Evolutionary conservation across 805 yeast genomes (phyloP), one percentile per base, ranked within the genome.

Genomic region (Suhomyces kilbournensis): DNA sequence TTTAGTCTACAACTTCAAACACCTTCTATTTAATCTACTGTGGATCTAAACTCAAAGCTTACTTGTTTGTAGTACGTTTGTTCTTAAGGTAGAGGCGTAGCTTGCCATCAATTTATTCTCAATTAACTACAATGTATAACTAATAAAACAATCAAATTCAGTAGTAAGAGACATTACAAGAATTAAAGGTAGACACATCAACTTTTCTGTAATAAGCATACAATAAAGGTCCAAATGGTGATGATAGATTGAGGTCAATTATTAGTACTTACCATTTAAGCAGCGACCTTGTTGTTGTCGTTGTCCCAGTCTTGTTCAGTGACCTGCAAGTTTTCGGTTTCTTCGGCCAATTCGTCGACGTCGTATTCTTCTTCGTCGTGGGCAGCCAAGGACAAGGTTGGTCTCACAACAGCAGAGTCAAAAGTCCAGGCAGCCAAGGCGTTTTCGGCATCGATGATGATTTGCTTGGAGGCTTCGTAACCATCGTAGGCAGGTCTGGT

Each of bases 401-500:
- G 97, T 82, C 90, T 92, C 66, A 93, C 96, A 57, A 85, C 92
- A 62, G 98, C 97, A 68, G 86, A 82, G 75, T 94, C 98, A 67
- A 92, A 81, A 62, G 98, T 94, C 99, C 99, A 93, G 56, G 90
- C 82, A 57, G 96, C 96, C 67, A 93, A 82, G 57, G 97, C 96
- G 63, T 85, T 86, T 80, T 93, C 99, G 62, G 96, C 94, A 73
- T 93, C 98, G 70, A 91, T 88, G 68, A 94, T 91, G 77, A 94
- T 90, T 81, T 94, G 98, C 81, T 91, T 92, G 57, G 97, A 88
- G 54, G 97, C 97, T 72, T 93, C 97, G 74, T 91, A 93, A 61
- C 98, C 98, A 69, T 94, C 98, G 76, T 94, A 93, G 55, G 97
- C 93, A 47, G 97, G 93, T 81, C 98, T 90, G 60, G 97, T 86